Conservation (phyloP, 2,329 filamentous ascomycete genomes). For the Cryphonectria japonica region DNA sequence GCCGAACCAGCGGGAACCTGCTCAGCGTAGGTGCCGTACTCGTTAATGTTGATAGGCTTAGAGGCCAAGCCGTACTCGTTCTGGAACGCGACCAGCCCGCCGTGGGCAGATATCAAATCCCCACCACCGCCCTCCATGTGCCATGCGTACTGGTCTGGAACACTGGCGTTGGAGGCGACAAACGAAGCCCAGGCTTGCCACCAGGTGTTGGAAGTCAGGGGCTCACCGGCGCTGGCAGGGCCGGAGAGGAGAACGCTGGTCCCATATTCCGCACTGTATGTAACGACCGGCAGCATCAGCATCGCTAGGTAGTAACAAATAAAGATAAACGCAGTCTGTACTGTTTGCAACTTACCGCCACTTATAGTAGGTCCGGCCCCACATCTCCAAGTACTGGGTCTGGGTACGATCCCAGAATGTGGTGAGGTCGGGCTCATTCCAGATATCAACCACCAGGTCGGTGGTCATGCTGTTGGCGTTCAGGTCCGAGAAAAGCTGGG, state of each 20-base stretch:
- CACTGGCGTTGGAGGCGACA: constrained; percentile 41
- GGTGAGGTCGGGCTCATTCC: constrained; percentile 55
- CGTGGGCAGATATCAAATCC: constrained; percentile 38
- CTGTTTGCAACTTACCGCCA: constrained; percentile 38
- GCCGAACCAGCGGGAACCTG: constrained; percentile 46
- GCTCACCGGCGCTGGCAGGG: constrained; percentile 42
- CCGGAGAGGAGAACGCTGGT: constrained; percentile 40
- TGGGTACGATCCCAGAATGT: constrained; percentile 43
- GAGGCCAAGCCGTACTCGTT: constrained; percentile 38
- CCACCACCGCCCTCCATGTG: constrained; percentile 42
- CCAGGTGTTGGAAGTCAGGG: constrained; percentile 41
- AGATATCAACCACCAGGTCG: constrained; percentile 52
- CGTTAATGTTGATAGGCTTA: constrained; percentile 50
- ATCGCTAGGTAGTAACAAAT: background rate
- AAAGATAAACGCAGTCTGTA: background rate
- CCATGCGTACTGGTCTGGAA: constrained; percentile 50
- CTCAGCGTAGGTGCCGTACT: constrained; percentile 48
- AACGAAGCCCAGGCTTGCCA: constrained; percentile 44
- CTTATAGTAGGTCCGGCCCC: constrained; percentile 32
- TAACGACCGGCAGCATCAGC: background rate
- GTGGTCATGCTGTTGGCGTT: constrained; percentile 42
- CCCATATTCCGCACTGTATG: constrained; percentile 10
- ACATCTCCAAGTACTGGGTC: constrained; percentile 47
- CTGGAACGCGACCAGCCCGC: constrained; percentile 35
- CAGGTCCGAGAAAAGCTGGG: constrained; percentile 41